A percentile compares a stretch with the other conserved stretches of the same genome.
phyloP scores from a whole-genome alignment of 305 asterid species.

The Rubia tinctorum region DNA sequence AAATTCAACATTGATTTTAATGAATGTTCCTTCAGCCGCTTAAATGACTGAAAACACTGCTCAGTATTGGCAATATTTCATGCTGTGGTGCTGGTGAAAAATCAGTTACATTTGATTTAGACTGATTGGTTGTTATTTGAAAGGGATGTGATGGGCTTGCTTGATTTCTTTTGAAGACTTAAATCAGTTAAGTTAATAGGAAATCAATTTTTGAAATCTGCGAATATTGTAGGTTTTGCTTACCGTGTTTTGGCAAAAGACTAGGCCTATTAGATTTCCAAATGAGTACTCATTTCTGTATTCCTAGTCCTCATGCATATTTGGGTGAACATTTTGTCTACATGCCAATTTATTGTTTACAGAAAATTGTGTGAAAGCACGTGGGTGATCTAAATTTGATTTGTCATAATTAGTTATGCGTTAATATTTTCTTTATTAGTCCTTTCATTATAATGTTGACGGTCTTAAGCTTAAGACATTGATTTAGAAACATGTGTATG shows the following conservation, averaged over 20 bases:
- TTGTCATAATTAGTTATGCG: background rate
- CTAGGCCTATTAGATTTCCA: background rate
- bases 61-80: background rate
- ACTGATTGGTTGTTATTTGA: background rate
- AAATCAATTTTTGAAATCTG: background rate
- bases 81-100: background rate
- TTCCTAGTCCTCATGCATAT: background rate
- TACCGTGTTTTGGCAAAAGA: background rate
- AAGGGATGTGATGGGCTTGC: background rate
- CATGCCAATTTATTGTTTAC: background rate
- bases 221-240: background rate
- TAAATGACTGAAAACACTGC: background rate
- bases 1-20: background rate
- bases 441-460: slow-evolving; percentile 2
- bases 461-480: background rate
- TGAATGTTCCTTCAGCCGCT: background rate
- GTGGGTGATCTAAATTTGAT: background rate
- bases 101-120: background rate
- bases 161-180: background rate
- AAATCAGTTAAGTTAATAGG: background rate
- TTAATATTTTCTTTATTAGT: background rate
- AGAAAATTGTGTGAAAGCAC: background rate
- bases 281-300: background rate
- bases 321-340: background rate
- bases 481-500: background rate